Evolutionary conservation across 331 rosid species (phyloP).

Genomic region (Erythrophleum ivorense): DNA sequence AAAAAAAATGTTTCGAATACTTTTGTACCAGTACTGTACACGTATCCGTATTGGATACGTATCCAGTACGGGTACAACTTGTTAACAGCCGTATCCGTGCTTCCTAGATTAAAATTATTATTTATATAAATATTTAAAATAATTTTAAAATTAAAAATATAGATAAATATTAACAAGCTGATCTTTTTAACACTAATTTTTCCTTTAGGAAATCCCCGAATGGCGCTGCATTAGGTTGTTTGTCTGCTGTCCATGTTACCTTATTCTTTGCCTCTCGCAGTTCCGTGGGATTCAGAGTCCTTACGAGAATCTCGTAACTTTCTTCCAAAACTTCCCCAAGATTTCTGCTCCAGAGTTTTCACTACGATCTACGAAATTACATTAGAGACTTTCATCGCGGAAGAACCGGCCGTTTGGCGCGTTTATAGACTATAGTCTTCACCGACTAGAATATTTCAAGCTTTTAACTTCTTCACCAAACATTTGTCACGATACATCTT

Average conservation of each 20-base stretch:
- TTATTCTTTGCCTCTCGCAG: background rate
- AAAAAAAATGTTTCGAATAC: too few relatives aligned
- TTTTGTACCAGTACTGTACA: too few relatives aligned
- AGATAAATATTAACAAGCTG: too few relatives aligned
- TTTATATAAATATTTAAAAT: too few relatives aligned
- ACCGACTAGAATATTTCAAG: constrained; percentile 1
- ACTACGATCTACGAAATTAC: background rate
- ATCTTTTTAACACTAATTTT: too few relatives aligned
- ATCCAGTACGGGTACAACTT: too few relatives aligned
- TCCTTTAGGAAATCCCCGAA: background rate
- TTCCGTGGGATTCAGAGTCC: background rate
- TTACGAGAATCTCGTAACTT: constrained; percentile 2
- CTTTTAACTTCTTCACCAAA: constrained; percentile 6
- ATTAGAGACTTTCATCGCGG: background rate
- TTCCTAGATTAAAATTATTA: too few relatives aligned
- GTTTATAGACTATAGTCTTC: background rate
- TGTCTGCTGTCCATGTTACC: background rate
- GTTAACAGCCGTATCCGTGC: too few relatives aligned
- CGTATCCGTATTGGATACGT: too few relatives aligned
- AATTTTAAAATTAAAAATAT: too few relatives aligned
- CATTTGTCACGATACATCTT: constrained; percentile 23
- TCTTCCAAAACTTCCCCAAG: background rate
- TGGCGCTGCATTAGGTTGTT: background rate
- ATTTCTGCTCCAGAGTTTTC: background rate
- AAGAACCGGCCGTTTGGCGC: background rate